Evolutionary conservation across 768 basidiomycete species (phyloP).

Genomic region (Psilocybe subaeruginosa): DNA sequence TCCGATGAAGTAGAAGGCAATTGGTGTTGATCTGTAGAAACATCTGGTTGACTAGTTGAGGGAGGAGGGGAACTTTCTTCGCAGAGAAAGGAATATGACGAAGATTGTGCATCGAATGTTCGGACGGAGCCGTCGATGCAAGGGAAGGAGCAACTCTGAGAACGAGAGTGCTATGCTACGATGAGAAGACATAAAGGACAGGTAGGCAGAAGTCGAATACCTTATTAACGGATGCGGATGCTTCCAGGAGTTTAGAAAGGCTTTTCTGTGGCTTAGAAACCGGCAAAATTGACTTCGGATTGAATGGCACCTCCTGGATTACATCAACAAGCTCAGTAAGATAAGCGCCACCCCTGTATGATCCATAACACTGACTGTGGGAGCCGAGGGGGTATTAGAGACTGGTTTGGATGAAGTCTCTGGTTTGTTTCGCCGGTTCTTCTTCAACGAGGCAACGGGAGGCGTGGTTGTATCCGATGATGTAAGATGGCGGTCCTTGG

Average conservation of each 20-base stretch:
- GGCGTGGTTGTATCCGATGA: neutral
- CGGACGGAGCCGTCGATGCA: constrained; percentile 22
- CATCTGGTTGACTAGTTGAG: too few species aligned
- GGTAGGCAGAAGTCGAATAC: constrained; percentile 8
- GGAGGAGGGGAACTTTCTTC: neutral
- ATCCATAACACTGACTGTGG: constrained; percentile 6
- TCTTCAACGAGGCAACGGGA: neutral
- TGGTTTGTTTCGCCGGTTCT: neutral
- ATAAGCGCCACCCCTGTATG: neutral
- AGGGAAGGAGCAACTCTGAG: constrained; percentile 8
- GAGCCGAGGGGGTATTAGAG: neutral
- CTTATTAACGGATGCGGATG: constrained; percentile 17
- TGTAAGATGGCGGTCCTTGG: neutral
- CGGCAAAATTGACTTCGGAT: constrained; percentile 24
- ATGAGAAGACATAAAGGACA: neutral
- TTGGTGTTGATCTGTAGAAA: too few species aligned
- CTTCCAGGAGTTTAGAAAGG: constrained; percentile 14
- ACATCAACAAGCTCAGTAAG: constrained; percentile 5
- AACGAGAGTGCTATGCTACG: neutral
- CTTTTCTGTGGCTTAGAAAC: constrained; percentile 18
- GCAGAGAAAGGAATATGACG: neutral
- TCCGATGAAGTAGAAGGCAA: neutral
- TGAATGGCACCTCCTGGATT: constrained; percentile 17
- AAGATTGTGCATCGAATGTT: neutral
- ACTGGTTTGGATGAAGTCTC: neutral